Conservation (phyloP, 306 rosid genomes). For the Trifolium repens region DNA sequence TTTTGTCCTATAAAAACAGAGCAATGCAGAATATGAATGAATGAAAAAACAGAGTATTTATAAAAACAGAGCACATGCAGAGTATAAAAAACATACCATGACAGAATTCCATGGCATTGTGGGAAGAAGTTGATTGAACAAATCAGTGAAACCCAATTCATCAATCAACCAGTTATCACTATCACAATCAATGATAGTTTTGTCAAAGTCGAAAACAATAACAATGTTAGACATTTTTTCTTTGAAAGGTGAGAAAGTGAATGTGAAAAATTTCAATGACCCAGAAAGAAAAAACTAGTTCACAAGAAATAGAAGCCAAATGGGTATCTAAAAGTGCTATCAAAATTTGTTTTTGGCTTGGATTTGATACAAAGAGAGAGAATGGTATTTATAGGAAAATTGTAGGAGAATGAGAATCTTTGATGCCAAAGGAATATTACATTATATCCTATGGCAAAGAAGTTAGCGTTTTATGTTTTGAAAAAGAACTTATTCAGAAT, state of each 20-base stretch:
- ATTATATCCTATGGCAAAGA: neutral
- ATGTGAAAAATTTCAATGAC: neutral
- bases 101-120: slow-evolving; percentile 92
- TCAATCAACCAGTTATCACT: slow-evolving; percentile 86
- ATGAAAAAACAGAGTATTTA: neutral
- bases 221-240: slow-evolving; percentile 56
- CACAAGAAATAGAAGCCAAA: neutral
- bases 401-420: neutral
- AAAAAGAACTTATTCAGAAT: too few relatives aligned
- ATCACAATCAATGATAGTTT: slow-evolving; percentile 77
- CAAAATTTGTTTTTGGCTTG: slow-evolving; percentile 36
- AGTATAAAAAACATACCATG: slow-evolving; percentile 53
- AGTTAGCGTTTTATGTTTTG: too few relatives aligned
- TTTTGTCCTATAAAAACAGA: slow-evolving; percentile 57
- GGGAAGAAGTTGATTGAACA: slow-evolving; percentile 71
- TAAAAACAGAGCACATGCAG: neutral
- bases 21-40: neutral
- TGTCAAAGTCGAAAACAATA: slow-evolving; percentile 82
- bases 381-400: slow-evolving; percentile 52
- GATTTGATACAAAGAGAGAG: neutral
- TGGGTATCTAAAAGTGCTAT: slow-evolving; percentile 10
- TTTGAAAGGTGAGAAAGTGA: neutral
- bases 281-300: neutral
- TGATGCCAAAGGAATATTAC: slow-evolving; percentile 63
- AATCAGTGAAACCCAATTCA: slow-evolving; percentile 65